These are phyloP conservation scores for Gracilariopsis chorda DNA, from an alignment of 23 red algal species.

Conservation along the genomic window DNA sequence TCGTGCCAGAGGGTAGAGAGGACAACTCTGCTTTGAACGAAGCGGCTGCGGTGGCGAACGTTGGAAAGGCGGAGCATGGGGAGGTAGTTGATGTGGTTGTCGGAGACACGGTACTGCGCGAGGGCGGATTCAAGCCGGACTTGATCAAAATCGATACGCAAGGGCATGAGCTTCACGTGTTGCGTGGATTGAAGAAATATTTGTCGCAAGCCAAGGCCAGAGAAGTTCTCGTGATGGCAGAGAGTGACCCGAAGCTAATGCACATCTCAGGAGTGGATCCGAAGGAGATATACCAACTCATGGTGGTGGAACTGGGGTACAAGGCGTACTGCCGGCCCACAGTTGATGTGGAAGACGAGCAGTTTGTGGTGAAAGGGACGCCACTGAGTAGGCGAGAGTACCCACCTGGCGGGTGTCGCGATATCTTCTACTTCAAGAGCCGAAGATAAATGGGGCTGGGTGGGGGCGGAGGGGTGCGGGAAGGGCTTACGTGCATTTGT, in stretches of 20 bases:
- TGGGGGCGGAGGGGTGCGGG: no score
- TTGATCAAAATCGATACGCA: conserved; percentile 51
- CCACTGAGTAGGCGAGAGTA: conserved; percentile 7
- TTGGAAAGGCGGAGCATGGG: conserved; percentile 2
- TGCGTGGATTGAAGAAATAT: conserved; percentile 21
- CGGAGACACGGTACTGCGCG: conserved; percentile 16
- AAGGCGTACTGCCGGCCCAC: conserved; percentile 7
- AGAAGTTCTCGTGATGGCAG: conserved; percentile 22
- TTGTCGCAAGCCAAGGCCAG: not conserved
- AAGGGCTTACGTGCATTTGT: no score
- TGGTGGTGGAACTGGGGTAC: conserved; percentile 39
- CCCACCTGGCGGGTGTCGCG: conserved; percentile 32
- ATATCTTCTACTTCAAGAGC: conserved; percentile 58
- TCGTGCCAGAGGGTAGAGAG: conserved; percentile 22
- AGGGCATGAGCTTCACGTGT: conserved; percentile 39
- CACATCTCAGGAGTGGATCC: conserved; percentile 15
- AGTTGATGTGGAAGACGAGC: conserved; percentile 27
- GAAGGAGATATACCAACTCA: conserved; percentile 40
- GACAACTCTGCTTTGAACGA: conserved; percentile 36
- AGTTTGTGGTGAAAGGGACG: not conserved
- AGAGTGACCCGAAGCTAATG: conserved; percentile 56
- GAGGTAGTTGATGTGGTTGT: not conserved
- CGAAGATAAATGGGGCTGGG: not conserved
- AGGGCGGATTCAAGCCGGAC: conserved; percentile 42
- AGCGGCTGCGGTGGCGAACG: not conserved